Evolutionary conservation across 2,329 filamentous ascomycete species (phyloP).

Genomic region (Drechslerella stenobrocha): DNA sequence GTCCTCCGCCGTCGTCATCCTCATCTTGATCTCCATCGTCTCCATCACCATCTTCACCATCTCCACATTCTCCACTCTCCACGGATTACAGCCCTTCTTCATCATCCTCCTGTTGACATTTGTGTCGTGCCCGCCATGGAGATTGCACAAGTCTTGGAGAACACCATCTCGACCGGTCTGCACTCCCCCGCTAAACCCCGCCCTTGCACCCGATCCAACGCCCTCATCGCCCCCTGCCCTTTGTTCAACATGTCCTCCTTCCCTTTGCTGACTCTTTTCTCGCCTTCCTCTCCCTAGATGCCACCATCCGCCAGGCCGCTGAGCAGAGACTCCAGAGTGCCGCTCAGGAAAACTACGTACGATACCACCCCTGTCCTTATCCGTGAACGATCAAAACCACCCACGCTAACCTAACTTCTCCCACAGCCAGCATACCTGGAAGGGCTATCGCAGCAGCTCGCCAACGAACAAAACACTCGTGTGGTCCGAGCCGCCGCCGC

Average conservation of each 20-base stretch:
- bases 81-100: conserved; percentile 47
- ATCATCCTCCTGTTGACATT: conserved; percentile 52
- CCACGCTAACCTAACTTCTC: conserved; percentile 38
- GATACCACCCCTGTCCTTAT: conserved; percentile 10
- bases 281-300: conserved; percentile 67
- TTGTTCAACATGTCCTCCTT: conserved; percentile 16
- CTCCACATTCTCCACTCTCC: conserved; percentile 54
- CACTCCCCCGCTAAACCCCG: conserved; percentile 53
- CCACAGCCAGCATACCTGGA: conserved; percentile 83
- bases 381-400: conserved; percentile 32
- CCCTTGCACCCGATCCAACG: conserved; percentile 10
- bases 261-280: conserved; percentile 51
- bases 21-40: no score
- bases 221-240: conserved; percentile 30
- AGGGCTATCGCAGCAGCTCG: conserved; percentile 89
- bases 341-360: conserved; percentile 92
- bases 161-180: conserved; percentile 92
- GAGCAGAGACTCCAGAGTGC: conserved; percentile 93
- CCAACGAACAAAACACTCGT: conserved; percentile 80
- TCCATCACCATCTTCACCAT: no score
- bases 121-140: conserved; percentile 70
- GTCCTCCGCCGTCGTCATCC: conserved; percentile 52
- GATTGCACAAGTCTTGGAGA: conserved; percentile 96
- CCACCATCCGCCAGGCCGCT: conserved; percentile 81
- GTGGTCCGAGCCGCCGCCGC: conserved; percentile 91